Evolutionary conservation across 805 yeast species (phyloP).

Genomic region (Saccharomycopsis fermentans): DNA sequence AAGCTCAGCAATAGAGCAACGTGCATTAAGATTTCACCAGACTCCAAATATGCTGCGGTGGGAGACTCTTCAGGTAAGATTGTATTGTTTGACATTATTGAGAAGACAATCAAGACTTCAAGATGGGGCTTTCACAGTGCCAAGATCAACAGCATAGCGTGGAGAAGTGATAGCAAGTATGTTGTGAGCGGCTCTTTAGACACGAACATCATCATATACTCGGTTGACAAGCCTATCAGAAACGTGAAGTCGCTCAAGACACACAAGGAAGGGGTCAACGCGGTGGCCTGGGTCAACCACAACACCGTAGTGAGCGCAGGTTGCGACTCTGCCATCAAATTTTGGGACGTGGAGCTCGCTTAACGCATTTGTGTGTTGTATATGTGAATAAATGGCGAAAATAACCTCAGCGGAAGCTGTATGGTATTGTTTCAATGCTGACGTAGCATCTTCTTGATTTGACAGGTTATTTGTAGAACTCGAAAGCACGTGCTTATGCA

Average conservation of each 20-base stretch:
- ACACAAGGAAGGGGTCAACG: constrained; percentile 80
- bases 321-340: constrained; percentile 67
- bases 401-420: too few species aligned
- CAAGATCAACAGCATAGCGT: constrained; percentile 61
- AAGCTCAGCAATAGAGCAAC: constrained; percentile 32
- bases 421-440: too few species aligned
- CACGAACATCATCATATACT: constrained; percentile 68
- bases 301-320: constrained; percentile 59
- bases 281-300: constrained; percentile 55
- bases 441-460: too few species aligned
- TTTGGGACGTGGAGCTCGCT: constrained; percentile 40
- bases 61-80: constrained; percentile 88
- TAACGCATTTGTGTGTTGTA: too few species aligned
- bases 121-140: constrained; percentile 96
- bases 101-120: constrained; percentile 55
- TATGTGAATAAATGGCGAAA: too few species aligned
- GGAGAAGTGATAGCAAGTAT: constrained; percentile 68
- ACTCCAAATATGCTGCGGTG: constrained; percentile 59
- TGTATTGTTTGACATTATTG: constrained; percentile 49
- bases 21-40: constrained; percentile 57
- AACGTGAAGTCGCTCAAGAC: constrained; percentile 67
- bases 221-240: constrained; percentile 68
- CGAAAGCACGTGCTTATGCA: too few species aligned
- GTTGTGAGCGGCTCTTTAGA: constrained; percentile 79
- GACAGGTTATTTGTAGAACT: too few species aligned